Base-by-base conservation (phyloP, 352 stramenopile genomes). In the Globisporangium ultimum region DNA sequence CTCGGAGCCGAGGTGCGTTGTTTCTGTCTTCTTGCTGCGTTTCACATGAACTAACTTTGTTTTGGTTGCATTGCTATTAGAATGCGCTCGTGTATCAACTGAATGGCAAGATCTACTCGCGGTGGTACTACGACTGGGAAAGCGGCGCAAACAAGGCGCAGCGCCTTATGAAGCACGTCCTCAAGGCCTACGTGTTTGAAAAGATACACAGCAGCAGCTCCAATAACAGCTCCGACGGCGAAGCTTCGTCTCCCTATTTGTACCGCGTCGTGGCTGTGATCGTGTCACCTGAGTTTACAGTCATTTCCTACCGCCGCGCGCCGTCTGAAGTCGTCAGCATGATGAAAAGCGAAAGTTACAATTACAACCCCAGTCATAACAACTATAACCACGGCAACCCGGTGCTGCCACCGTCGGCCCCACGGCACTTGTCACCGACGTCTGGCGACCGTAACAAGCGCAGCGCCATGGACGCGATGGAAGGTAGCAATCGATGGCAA, bases 221-320 rank as follows among this genome's bases (percentile, higher is more conserved):
- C 28, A 36, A 10, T 36, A 36, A 10, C 24, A 5, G 5, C 24
- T 32, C 24, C 24, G 24, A 32, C 28, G 28, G 28, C 28, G 28
- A 36, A 36, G 28, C 28, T 36, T 36, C 28, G 28, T 36, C 28
- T 36, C 28, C 61, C 12, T 34, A 53, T 13, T 45, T 84, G n/a
- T 80, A 82, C 38, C 70, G 71, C 28, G 69, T 89, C 15, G 42
- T 80, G 17, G 64, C 78, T 10, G 63, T 87, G 11, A 63, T 87
- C 52, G 43, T 65, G 15, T 89, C 78, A 7, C 76, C 80, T 6
- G 74, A 88, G 51, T 87, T 89, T 43, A 88, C 78, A 0, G 76
- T 89, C 56, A 86, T 89, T 48, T 89, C 80, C n/a, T 89, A 88
- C 47, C 69, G 77, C 13, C 77, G 80, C 48, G 80, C 80, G 21